Base-by-base conservation (phyloP, 2,329 filamentous ascomycete genomes). In the Venturia pyrina region DNA sequence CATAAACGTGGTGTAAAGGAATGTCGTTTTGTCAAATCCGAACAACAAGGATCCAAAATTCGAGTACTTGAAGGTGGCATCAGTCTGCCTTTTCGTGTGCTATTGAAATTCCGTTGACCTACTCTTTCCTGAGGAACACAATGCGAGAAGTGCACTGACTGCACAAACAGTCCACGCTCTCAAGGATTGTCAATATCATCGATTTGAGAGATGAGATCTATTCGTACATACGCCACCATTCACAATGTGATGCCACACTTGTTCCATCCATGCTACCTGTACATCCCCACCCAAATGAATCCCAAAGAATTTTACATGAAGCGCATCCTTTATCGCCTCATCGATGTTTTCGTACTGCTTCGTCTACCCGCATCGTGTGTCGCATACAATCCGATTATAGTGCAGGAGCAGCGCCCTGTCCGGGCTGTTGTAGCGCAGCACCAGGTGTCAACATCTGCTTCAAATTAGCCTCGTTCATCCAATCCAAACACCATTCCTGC, bases 181-280 rank as follows among this genome's bases (percentile, higher is more conserved):
- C 24, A 28, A 1, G 15, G 17, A 37, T 37, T 37, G 53, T 34
- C 32, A 37, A 59, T 37, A 34, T 59, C 53, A 37, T 37, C 53
- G 53, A 59, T 59, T 65, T 17, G 50, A 59, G 63, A 65, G 63
- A 65, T n/a, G 63, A 60, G 63, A 65, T 65, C 50, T 61, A 65
- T 65, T 65, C 53, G 24, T 65, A 65, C 63, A 65, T 37, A 65
- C 50, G 50, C 37, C 62, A 10, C 32, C 41, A 37, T 21, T 15
- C n/a, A 15, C 62, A 17, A 34, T 2, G 32, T n/a, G 15, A 50
- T 50, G 43, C 41, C 46, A 32, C 34, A 17, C 24, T 34, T 1
- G 10, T 44, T 63, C 24, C 28, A n/a, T 15, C 24, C 43, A 34
- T 28, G 40, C 17, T 44, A 17, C 60, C 19, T 28, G 43, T 17